Evolutionary conservation across 768 basidiomycete genomes (phyloP), one percentile per base, ranked within the genome.

Genomic region (Crassisporium funariophilum): DNA sequence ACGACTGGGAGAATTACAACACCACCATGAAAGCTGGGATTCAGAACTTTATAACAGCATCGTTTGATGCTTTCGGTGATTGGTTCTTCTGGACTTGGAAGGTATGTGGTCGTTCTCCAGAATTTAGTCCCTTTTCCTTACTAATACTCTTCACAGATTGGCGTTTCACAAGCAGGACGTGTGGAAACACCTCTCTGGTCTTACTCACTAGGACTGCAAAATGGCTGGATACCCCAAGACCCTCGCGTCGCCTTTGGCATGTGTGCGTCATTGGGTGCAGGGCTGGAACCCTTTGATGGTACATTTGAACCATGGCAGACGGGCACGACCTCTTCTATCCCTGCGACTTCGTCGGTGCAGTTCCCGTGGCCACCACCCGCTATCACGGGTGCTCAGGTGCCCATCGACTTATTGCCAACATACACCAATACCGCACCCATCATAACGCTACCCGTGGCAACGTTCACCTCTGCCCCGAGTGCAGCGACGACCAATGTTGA

Each of bases 161-260:
- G 58, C 17, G 74, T 77, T 70, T 85, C 60, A 76, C 81, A 54
- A 46, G 58, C 64, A 9, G 70, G 70, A 20, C 56, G 53, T 6
- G 58, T 70, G 16, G 65, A 69, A 48, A 45, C 71, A 3, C 72
- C 74, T 5, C 53, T 67, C 19, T 75, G 74, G 74, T 70, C 71
- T 1, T 75, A 75, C 50, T 63, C 70, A 44, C 66, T 74, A 1
- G 70, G 71, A 3, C 72, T 91, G 44, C 67, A 81, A 53, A 69
- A 84, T 22, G 91, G 90, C 21, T 91, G 86, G 83, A 81, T 91
- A 29, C 88, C 91, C 5, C 60, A 63, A 1, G 86, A 93, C 62
- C 90, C 90, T 13, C 73, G 89, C 35, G 64, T 55, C 4, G 77
- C 82, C 4, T 37, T 70, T 24, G 90, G 89, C 16, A 73, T 76